Percentiles rank a stretch among this genome's conserved stretches.
Conservation (phyloP, 129 eudicot genomes). For the Logfia minima region DNA sequence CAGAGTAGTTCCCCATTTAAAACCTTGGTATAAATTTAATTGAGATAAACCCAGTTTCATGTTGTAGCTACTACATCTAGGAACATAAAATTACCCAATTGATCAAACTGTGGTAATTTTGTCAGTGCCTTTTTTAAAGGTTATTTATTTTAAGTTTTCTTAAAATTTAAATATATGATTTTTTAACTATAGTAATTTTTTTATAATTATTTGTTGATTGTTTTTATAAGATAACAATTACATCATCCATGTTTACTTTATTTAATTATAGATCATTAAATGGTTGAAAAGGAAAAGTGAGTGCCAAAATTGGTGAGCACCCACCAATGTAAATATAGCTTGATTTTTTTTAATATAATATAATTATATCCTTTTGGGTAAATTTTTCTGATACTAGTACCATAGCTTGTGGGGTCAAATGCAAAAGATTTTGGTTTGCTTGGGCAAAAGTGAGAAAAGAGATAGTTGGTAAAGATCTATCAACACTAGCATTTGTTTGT, state of each 20-base stretch:
- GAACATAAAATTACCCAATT: background rate
- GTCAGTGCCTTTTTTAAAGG: background rate
- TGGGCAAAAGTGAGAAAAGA: constrained; percentile 34
- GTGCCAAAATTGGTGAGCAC: constrained; percentile 25
- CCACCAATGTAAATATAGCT: constrained; percentile 29
- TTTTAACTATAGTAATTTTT: no score
- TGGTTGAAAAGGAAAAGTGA: constrained; percentile 20
- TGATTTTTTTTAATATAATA: no score
- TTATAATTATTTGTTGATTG: no score
- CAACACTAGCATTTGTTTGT: constrained; percentile 1
- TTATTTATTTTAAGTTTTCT: no score
- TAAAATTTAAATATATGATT: no score
- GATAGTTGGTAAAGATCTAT: background rate
- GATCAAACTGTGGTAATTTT: background rate
- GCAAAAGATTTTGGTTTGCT: constrained; percentile 23
- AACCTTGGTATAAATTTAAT: background rate
- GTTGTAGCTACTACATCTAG: background rate
- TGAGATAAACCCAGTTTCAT: background rate
- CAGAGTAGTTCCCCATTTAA: background rate
- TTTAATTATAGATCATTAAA: background rate
- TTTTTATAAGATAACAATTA: no score
- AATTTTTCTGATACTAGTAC: constrained; percentile 14
- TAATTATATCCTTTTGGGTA: background rate
- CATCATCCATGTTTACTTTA: background rate
- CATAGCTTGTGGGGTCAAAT: constrained; percentile 27